Conservation (phyloP, 2,329 filamentous ascomycete genomes). For the Hypoxylon sp. region DNA sequence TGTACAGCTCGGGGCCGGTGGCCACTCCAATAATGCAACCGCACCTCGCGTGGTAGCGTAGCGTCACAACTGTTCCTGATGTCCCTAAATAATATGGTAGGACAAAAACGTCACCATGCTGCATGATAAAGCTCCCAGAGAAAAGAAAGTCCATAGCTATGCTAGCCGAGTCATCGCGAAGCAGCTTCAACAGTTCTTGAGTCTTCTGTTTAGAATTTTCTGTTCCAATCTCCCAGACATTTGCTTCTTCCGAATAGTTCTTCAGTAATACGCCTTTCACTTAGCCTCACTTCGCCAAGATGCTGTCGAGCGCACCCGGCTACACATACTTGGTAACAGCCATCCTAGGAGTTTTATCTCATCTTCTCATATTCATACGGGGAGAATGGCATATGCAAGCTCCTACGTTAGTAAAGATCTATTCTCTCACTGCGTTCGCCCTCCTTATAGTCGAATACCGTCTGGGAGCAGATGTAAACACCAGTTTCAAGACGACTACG, state of each 20-base stretch:
- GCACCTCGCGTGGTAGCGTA: conserved; percentile 4
- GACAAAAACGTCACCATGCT: conserved; percentile 6
- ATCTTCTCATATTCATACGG: conserved; percentile 39
- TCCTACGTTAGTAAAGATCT: conserved; percentile 19
- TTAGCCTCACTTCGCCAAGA: not conserved
- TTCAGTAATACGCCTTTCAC: not conserved
- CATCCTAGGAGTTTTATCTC: conserved; percentile 28
- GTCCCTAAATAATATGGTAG: conserved; percentile 3
- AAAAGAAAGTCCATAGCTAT: not conserved
- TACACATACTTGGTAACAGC: conserved; percentile 7
- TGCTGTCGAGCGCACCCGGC: not conserved
- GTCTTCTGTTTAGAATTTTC: not conserved
- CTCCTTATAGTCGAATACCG: conserved; percentile 14
- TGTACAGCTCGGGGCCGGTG: not conserved
- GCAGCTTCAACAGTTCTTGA: not conserved
- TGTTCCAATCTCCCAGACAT: not conserved
- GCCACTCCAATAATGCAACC: conserved; percentile 17
- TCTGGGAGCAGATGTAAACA: not conserved
- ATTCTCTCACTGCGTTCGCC: conserved; percentile 12
- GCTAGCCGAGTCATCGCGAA: not conserved
- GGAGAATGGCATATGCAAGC: conserved; percentile 45
- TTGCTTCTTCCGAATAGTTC: not conserved
- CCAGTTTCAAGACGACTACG: not conserved
- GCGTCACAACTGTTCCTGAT: not conserved
- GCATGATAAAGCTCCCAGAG: not conserved